These are phyloP conservation scores for Tetracentron sinense DNA, from an alignment of 164 flowering plant species.

Conservation along the genomic window DNA sequence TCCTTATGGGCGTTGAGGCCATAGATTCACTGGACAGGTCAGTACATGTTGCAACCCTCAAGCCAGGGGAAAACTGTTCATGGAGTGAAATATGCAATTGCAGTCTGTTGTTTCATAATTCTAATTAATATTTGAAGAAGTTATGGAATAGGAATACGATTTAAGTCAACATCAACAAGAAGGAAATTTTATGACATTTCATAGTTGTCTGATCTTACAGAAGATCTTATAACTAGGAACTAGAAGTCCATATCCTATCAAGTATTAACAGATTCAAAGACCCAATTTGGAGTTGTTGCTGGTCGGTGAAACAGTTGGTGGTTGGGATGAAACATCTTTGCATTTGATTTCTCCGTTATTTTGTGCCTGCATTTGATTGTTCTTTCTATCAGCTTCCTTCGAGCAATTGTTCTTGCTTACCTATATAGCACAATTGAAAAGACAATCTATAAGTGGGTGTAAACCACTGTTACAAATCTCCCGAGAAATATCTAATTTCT, in stretches of 20 bases:
- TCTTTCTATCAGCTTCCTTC: slow-evolving; percentile 25
- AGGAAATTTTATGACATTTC: neutral
- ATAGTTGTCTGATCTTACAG: neutral
- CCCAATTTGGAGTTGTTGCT: slow-evolving; percentile 6
- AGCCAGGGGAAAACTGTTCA: no score
- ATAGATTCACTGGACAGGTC: no score
- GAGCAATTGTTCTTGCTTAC: slow-evolving; percentile 27
- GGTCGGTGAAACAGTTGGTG: slow-evolving; percentile 6
- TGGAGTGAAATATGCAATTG: no score
- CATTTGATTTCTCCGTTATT: slow-evolving; percentile 20
- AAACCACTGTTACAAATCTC: no score
- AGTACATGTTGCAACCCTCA: no score
- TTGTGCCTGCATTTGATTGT: slow-evolving; percentile 23
- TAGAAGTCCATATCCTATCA: slow-evolving; percentile 3
- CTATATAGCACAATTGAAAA: slow-evolving; percentile 29
- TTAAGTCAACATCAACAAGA: slow-evolving; percentile 7
- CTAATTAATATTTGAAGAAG: neutral
- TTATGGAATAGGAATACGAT: neutral
- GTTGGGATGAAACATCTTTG: slow-evolving; percentile 18
- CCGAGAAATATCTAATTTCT: no score
- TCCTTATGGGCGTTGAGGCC: no score
- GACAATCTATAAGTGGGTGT: neutral
- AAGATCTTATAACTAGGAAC: neutral
- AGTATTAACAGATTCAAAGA: slow-evolving; percentile 2
- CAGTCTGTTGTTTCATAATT: slow-evolving; percentile 6